phyloP scores from a whole-genome alignment of 2,329 filamentous ascomycete genomes.

The Fusarium pseudonygamai region DNA sequence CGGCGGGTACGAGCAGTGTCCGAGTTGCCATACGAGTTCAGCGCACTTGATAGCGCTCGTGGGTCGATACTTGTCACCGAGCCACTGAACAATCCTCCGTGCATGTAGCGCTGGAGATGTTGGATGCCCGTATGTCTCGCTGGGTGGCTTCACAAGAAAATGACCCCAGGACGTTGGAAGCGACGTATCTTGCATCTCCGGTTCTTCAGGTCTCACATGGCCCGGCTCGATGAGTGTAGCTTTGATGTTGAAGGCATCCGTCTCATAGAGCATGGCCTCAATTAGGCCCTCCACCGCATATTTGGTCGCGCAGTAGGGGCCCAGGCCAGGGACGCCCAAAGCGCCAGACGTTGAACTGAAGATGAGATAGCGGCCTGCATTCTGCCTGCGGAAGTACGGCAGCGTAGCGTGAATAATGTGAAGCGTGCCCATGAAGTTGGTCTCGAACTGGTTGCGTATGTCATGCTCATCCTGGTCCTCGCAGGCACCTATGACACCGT shows the following conservation, averaged over 20 bases:
- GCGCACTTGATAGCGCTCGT: constrained; percentile 93
- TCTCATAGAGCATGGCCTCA: constrained; percentile 96
- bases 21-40: constrained; percentile 93
- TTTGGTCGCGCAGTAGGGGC: constrained; percentile 96
- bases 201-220: constrained; percentile 86
- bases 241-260: constrained; percentile 91
- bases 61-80: constrained; percentile 84
- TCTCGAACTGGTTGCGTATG: constrained; percentile 95
- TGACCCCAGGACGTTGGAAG: constrained; percentile 87
- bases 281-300: constrained; percentile 96
- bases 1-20: constrained; percentile 93
- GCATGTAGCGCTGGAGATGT: constrained; percentile 89
- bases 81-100: constrained; percentile 91
- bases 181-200: constrained; percentile 58
- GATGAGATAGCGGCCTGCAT: constrained; percentile 85
- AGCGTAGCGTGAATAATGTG: constrained; percentile 91
- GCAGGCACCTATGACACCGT: constrained; percentile 93
- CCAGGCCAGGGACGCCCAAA: constrained; percentile 90
- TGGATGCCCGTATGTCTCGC: constrained; percentile 79
- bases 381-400: constrained; percentile 84
- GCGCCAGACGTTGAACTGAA: constrained; percentile 94
- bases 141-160: constrained; percentile 88
- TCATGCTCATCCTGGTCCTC: constrained; percentile 98
- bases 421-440: constrained; percentile 94
- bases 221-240: constrained; percentile 93